Conservation (phyloP, 768 basidiomycete species). For the Rossbeevera mucosa region DNA sequence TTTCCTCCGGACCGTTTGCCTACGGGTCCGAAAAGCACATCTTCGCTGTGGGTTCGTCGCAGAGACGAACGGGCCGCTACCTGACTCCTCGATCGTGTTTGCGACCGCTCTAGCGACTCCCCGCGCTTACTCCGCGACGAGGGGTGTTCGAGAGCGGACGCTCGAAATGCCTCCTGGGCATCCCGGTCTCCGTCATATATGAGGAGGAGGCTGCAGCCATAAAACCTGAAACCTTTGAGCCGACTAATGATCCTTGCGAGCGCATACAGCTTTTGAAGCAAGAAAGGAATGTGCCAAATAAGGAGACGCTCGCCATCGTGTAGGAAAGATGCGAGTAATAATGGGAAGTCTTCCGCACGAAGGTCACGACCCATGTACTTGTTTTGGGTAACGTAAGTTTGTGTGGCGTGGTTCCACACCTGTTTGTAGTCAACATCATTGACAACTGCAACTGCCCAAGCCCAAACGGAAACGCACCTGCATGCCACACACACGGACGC, state of each 20-base stretch:
- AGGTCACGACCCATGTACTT: slow-evolving; percentile 95
- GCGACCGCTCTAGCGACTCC: slow-evolving; percentile 67
- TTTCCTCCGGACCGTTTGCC: slow-evolving; percentile 59
- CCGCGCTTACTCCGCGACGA: slow-evolving; percentile 67
- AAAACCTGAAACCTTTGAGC: slow-evolving; percentile 94
- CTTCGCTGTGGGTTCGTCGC: slow-evolving; percentile 77
- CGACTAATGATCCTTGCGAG: slow-evolving; percentile 87
- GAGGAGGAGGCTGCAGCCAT: slow-evolving; percentile 92
- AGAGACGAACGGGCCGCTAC: slow-evolving; percentile 43
- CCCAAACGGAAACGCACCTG: slow-evolving; percentile 59
- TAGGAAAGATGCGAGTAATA: slow-evolving; percentile 78
- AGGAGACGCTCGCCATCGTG: slow-evolving; percentile 79
- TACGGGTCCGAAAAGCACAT: slow-evolving; percentile 64
- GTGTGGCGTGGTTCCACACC: slow-evolving; percentile 89
- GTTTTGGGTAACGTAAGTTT: slow-evolving; percentile 88
- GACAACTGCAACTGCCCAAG: background rate
- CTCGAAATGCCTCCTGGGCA: slow-evolving; percentile 70
- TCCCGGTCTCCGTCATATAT: slow-evolving; percentile 97
- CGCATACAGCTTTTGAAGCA: slow-evolving; percentile 90
- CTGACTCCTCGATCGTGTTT: slow-evolving; percentile 38
- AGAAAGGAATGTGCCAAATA: slow-evolving; percentile 85
- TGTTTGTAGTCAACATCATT: slow-evolving; percentile 31
- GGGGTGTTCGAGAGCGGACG: slow-evolving; percentile 58
- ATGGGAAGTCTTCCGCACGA: slow-evolving; percentile 77
- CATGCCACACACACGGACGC: slow-evolving; percentile 96